These are phyloP conservation scores for Corrigiola litoralis DNA, from an alignment of 179 eudicot genomes.

Conservation along the genomic window DNA sequence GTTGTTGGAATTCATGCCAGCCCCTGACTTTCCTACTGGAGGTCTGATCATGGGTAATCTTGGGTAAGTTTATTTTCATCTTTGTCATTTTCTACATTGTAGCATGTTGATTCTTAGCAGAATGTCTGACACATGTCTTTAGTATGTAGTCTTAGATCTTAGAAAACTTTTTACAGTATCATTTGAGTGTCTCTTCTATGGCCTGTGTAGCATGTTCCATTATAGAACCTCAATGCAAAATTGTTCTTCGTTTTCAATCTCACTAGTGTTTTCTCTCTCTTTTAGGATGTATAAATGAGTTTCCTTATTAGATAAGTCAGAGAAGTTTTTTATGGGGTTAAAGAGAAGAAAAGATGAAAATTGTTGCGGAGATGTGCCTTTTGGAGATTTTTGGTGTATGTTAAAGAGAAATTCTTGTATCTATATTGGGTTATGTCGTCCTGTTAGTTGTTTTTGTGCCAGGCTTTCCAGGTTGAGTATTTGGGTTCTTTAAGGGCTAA, in stretches of 20 bases:
- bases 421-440: no score
- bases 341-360: no score
- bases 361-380: no score
- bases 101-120: not conserved
- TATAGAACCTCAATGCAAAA: not conserved
- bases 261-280: not conserved
- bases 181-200: not conserved
- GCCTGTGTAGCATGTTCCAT: not conserved
- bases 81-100: not conserved
- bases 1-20: slow-evolving; percentile 96
- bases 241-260: not conserved
- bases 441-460: no score
- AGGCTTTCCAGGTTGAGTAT: no score
- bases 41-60: slow-evolving; percentile 89
- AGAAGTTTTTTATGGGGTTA: no score
- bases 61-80: slow-evolving; percentile 47
- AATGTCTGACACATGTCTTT: not conserved
- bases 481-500: no score
- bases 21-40: slow-evolving; percentile 98
- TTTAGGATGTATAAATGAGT: not conserved
- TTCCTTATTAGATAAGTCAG: no score
- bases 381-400: no score
- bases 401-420: no score
- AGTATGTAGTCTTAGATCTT: not conserved
- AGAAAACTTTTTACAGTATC: not conserved